Base-by-base conservation (phyloP, 768 basidiomycete species). In the Wakefieldia striispora region DNA sequence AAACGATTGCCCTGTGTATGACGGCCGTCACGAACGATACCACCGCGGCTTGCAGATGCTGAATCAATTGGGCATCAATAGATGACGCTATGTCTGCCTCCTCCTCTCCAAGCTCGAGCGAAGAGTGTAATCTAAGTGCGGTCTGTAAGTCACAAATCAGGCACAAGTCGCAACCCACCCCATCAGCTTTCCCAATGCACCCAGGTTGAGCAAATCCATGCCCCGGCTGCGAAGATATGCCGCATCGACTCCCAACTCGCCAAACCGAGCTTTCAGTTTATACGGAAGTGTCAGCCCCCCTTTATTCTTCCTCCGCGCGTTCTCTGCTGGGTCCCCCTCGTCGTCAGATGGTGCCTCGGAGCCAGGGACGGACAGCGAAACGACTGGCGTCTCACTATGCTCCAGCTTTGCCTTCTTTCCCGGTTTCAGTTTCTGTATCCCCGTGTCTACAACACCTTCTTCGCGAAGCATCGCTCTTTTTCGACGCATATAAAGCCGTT, bases 401-500 rank as follows among this genome's bases (percentile, higher is more conserved):
- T 42, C 41, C 3, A 33, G 3, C 34, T 56, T 59, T 2, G 24
- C 49, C 53, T 50, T 59, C 58, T 49, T 61, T 40, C 77, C 76
- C 4, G 77, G 73, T 47, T 69, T 78, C 44, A 76, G 47, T 60
- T 73, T 56, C 60, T 43, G 50, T 31, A 57, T 19, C 5, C 49
- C 33, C 4, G 49, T 40, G 21, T 39, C 41, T 3, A 49, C 12
- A 2, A 14, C 21, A 23, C 33, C 42, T 12, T 55, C 63, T 35
- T 73, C 84, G 24, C 61, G 59, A 27, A 71, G 65, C 24, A 71
- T 66, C 3, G 88, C 86, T 37, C 87, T 77, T 61, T 80, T 83
- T 24, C 79, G 77, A 6, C 87, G 81, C 88, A 89, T 89, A 55
- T 86, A 79, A 6, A 89, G 69, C 34, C 86, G 74, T 50, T 88